A percentile compares a stretch with the other conserved stretches of the same genome.
phyloP scores from a whole-genome alignment of 2,329 filamentous ascomycete species.

The Calonectria fujianensis region DNA sequence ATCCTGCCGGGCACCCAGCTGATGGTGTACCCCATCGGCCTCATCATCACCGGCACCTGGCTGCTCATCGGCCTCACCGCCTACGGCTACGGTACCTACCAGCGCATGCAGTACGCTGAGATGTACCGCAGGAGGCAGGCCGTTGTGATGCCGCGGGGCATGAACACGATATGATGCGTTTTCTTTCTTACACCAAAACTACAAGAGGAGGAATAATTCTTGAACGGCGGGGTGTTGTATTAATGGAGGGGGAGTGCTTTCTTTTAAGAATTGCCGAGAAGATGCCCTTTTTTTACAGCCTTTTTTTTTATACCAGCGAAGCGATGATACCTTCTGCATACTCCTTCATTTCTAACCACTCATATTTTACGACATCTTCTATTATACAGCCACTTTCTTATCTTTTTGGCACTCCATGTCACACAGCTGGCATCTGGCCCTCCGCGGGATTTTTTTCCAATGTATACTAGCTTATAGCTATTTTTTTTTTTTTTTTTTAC shows the following conservation, averaged over 20 bases:
- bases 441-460: slow-evolving; percentile 41
- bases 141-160: slow-evolving; percentile 39
- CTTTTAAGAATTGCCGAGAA: slow-evolving; percentile 31
- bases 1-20: slow-evolving; percentile 81
- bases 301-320: slow-evolving; percentile 41
- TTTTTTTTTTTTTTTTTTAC: not conserved
- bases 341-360: slow-evolving; percentile 17
- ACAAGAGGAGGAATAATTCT: not conserved
- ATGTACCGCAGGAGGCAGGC: slow-evolving; percentile 70
- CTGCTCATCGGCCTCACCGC: slow-evolving; percentile 72
- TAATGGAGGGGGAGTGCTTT: slow-evolving; percentile 32
- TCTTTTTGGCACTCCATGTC: slow-evolving; percentile 48
- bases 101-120: slow-evolving; percentile 80
- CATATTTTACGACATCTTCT: slow-evolving; percentile 46
- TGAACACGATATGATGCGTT: slow-evolving; percentile 39
- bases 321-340: slow-evolving; percentile 35
- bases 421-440: slow-evolving; percentile 53
- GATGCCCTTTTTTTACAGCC: slow-evolving; percentile 22
- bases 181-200: not conserved
- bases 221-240: not conserved
- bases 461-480: slow-evolving; percentile 42
- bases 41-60: slow-evolving; percentile 81
- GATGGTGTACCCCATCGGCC: slow-evolving; percentile 81
- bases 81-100: slow-evolving; percentile 79
- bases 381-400: slow-evolving; percentile 44